phyloP scores from a whole-genome alignment of 148 eudicot genomes.

The Drosera capensis region DNA sequence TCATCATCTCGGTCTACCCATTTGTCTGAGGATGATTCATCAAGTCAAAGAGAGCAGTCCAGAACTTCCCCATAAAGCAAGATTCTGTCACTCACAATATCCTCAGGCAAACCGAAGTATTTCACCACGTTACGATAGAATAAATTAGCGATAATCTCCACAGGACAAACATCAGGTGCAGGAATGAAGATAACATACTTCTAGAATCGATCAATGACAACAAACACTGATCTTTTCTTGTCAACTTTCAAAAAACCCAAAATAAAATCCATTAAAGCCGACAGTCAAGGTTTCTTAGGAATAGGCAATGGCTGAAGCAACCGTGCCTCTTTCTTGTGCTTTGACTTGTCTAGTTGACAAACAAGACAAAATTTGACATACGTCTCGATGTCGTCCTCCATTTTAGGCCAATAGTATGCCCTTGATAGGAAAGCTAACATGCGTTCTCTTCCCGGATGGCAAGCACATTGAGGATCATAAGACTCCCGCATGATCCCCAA shows the following conservation, averaged over 20 bases:
- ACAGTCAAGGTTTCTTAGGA: slow-evolving; percentile 2
- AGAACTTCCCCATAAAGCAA: not conserved
- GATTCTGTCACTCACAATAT: not conserved
- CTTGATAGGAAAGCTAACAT: not conserved
- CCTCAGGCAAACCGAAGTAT: not conserved
- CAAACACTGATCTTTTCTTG: not conserved
- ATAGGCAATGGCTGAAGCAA: slow-evolving; percentile 4
- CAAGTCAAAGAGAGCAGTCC: not conserved
- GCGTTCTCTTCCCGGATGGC: not conserved
- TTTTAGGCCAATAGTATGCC: not conserved
- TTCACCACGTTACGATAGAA: not conserved
- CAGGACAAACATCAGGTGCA: not conserved
- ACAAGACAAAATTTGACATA: not conserved
- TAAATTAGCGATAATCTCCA: not conserved
- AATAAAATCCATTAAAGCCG: slow-evolving; percentile 5
- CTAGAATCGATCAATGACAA: not conserved
- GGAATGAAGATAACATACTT: not conserved
- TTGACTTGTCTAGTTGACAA: not conserved
- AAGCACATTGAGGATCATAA: not conserved
- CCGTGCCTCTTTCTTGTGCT: slow-evolving; percentile 1
- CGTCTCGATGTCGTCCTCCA: not conserved
- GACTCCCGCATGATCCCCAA: not conserved
- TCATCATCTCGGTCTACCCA: no score
- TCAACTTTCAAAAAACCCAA: not conserved
- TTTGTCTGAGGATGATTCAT: not conserved